Conservation (phyloP, 306 rosid genomes). For the Quercus dentata region DNA sequence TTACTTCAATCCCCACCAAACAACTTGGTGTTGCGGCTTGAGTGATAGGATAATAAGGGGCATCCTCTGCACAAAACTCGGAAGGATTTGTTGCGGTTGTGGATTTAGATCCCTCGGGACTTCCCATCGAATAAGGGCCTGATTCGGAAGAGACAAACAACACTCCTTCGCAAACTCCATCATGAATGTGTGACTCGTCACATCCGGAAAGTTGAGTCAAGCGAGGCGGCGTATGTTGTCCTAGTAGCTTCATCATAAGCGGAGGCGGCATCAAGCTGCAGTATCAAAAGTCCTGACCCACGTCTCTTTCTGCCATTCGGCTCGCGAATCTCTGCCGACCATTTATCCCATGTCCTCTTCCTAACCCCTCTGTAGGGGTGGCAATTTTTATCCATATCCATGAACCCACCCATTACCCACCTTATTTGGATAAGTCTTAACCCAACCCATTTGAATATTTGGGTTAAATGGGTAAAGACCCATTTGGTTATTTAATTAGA, state of each 20-base stretch:
- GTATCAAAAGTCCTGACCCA: constrained; percentile 81
- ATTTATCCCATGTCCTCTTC: constrained; percentile 96
- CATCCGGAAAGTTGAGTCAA: constrained; percentile 69
- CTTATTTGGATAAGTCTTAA: too few relatives aligned
- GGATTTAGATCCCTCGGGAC: constrained; percentile 42
- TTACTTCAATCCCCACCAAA: too few relatives aligned
- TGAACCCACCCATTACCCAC: too few relatives aligned
- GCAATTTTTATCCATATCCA: too few relatives aligned
- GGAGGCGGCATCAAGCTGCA: constrained; percentile 67
- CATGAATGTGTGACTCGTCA: too few relatives aligned
- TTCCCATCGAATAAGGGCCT: constrained; percentile 35
- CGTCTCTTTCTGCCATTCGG: constrained; percentile 66
- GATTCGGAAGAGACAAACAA: constrained; percentile 27
- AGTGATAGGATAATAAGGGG: too few relatives aligned
- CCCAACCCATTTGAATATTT: too few relatives aligned
- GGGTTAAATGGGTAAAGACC: too few relatives aligned
- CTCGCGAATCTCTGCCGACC: constrained; percentile 92
- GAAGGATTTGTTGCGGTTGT: constrained; percentile 44
- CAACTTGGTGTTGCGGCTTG: too few relatives aligned
- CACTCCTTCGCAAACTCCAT: neutral
- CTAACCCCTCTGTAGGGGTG: constrained; percentile 65
- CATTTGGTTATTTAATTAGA: too few relatives aligned
- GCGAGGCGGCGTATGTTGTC: constrained; percentile 83
- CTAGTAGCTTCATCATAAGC: constrained; percentile 90
- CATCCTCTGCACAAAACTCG: constrained; percentile 37